phyloP scores from a whole-genome alignment of 1,139 yeast species.

The Kodamaea ohmeri region DNA sequence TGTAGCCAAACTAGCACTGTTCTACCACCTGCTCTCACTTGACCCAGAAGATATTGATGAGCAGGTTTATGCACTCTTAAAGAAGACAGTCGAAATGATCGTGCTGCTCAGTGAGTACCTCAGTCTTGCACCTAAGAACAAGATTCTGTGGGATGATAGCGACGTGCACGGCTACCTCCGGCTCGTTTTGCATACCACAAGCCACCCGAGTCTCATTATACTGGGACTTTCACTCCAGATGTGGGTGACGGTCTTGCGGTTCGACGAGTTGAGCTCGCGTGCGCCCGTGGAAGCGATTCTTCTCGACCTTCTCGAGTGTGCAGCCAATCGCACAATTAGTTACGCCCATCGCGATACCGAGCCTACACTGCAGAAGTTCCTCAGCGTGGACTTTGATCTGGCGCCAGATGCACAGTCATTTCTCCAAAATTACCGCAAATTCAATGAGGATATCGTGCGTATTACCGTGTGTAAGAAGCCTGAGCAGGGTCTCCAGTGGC shows the following conservation, averaged over 20 bases:
- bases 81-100: slow-evolving; percentile 90
- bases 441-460: slow-evolving; percentile 87
- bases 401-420: slow-evolving; percentile 77
- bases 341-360: slow-evolving; percentile 68
- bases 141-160: slow-evolving; percentile 47
- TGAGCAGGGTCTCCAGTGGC: slow-evolving; percentile 77
- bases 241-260: slow-evolving; percentile 89
- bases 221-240: slow-evolving; percentile 89
- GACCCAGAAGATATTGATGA: slow-evolving; percentile 83
- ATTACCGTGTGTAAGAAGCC: slow-evolving; percentile 85
- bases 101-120: slow-evolving; percentile 83
- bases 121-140: slow-evolving; percentile 42
- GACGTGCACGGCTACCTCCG: slow-evolving; percentile 65
- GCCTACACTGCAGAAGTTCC: slow-evolving; percentile 58
- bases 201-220: slow-evolving; percentile 82
- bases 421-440: slow-evolving; percentile 74
- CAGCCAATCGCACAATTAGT: slow-evolving; percentile 76
- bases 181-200: slow-evolving; percentile 76
- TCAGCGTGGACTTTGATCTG: slow-evolving; percentile 86
- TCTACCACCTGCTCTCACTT: slow-evolving; percentile 59
- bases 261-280: slow-evolving; percentile 64
- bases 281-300: slow-evolving; percentile 50
- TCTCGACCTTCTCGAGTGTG: slow-evolving; percentile 67
- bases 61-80: slow-evolving; percentile 69
- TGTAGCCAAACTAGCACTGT: slow-evolving; percentile 59